phyloP scores from a whole-genome alignment of 345 rosid species.

The Erodium maritimum region DNA sequence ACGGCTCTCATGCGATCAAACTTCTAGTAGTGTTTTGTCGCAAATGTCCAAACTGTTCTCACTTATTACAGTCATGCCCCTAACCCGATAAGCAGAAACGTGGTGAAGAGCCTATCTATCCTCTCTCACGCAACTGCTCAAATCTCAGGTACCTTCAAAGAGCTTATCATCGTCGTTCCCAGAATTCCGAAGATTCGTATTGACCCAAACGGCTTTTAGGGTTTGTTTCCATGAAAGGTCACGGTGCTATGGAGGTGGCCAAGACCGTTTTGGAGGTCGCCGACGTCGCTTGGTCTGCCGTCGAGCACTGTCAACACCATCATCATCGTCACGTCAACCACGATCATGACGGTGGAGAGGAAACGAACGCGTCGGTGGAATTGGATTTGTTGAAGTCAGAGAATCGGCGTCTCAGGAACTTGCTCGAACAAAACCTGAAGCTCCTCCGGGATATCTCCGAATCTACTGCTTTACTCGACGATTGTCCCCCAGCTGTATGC shows the following conservation, averaged over 20 bases:
- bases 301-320: slow-evolving; percentile 50
- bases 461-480: slow-evolving; percentile 42
- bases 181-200: too few relatives aligned
- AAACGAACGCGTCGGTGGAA: slow-evolving; percentile 15
- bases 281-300: slow-evolving; percentile 78
- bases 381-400: slow-evolving; percentile 51
- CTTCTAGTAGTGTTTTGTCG: neutral
- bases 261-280: slow-evolving; percentile 96
- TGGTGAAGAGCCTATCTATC: neutral
- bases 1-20: neutral
- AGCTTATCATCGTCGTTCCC: too few relatives aligned
- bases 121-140: too few relatives aligned
- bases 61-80: too few relatives aligned
- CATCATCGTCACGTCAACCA: slow-evolving; percentile 24
- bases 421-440: slow-evolving; percentile 62
- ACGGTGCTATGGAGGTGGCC: slow-evolving; percentile 64
- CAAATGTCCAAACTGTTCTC: too few relatives aligned
- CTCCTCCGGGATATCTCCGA: slow-evolving; percentile 59
- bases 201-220: too few relatives aligned
- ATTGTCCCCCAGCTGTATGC: slow-evolving; percentile 80
- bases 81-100: too few relatives aligned
- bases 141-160: too few relatives aligned
- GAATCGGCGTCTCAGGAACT: slow-evolving; percentile 48
- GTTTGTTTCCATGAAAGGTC: slow-evolving; percentile 5
- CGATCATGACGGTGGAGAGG: slow-evolving; percentile 11